phyloP scores from a whole-genome alignment of 768 basidiomycete genomes.

The Boletus coccyginus region DNA sequence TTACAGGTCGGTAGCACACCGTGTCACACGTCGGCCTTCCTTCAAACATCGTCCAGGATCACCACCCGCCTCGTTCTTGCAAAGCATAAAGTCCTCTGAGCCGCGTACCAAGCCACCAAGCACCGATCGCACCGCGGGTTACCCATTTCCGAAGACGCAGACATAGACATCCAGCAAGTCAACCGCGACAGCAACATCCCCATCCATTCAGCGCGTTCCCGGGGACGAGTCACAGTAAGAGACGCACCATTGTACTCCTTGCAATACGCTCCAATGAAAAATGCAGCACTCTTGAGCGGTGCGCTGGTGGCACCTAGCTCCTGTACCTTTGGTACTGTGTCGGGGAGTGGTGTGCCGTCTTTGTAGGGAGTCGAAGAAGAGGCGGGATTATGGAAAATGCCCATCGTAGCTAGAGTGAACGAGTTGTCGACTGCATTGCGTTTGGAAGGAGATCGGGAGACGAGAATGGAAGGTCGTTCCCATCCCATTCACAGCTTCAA shows the following conservation, averaged over 20 bases:
- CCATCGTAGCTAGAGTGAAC: slow-evolving; percentile 41
- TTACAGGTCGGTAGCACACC: slow-evolving; percentile 92
- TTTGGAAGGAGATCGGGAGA: slow-evolving; percentile 14
- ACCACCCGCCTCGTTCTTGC: slow-evolving; percentile 81
- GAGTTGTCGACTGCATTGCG: slow-evolving; percentile 6
- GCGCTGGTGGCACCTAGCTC: slow-evolving; percentile 91
- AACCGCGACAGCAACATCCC: not conserved
- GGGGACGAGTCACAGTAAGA: not conserved
- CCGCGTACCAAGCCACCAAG: slow-evolving; percentile 22
- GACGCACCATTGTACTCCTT: slow-evolving; percentile 91
- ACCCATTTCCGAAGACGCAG: not conserved
- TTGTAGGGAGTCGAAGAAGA: slow-evolving; percentile 49
- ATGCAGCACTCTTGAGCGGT: slow-evolving; percentile 93
- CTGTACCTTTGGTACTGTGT: slow-evolving; percentile 69
- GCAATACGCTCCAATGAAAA: slow-evolving; percentile 96
- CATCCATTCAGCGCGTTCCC: slow-evolving; percentile 8
- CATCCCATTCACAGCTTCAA: slow-evolving; percentile 1
- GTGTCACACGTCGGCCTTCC: slow-evolving; percentile 93
- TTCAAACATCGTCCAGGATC: slow-evolving; percentile 92
- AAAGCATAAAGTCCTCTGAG: slow-evolving; percentile 94
- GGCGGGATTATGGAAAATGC: slow-evolving; percentile 48
- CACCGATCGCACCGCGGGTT: not conserved
- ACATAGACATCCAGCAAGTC: not conserved
- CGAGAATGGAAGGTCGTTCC: slow-evolving; percentile 26
- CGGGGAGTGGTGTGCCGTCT: slow-evolving; percentile 66